A percentile compares a stretch with the other conserved stretches of the same genome.
Conservation (phyloP, 2,329 filamentous ascomycete species). For the Colletotrichum melonis region DNA sequence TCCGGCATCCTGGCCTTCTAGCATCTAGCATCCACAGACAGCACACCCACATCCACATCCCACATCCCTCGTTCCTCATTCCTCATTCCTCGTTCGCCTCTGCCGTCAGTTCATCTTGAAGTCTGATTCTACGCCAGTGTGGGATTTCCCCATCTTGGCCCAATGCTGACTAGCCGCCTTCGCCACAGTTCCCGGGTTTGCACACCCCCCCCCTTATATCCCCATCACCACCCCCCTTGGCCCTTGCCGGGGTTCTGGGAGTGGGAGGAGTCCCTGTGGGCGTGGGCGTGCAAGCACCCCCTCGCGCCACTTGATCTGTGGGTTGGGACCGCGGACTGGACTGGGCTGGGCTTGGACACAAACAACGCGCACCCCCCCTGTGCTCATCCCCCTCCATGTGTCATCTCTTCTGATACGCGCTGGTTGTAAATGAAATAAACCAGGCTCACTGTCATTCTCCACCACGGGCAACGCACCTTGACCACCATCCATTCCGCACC, state of each 20-base stretch:
- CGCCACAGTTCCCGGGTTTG: not conserved
- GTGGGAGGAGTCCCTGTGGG: not conserved
- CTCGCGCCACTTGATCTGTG: not conserved
- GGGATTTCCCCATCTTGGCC: conserved; percentile 5
- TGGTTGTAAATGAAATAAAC: conserved; percentile 56
- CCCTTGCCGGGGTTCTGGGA: not conserved
- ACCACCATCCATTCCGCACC: conserved; percentile 16
- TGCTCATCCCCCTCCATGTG: conserved; percentile 31
- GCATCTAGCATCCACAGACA: not conserved
- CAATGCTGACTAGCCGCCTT: conserved; percentile 2
- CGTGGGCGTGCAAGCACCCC: not conserved
- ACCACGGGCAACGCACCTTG: conserved; percentile 44
- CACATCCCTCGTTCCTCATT: not conserved
- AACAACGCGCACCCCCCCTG: conserved; percentile 10
- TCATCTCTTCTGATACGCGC: conserved; percentile 58
- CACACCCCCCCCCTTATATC: not conserved
- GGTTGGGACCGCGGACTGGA: not conserved
- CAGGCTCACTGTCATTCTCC: conserved; percentile 54
- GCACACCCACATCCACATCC: not conserved
- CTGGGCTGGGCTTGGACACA: not conserved
- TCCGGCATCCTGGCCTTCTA: not conserved
- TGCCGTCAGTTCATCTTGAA: not conserved
- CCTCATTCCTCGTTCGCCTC: not conserved
- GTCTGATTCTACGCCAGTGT: not conserved
- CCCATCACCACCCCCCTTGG: not conserved